phyloP scores from a whole-genome alignment of 1,284 basidiomycete species.

The Kwoniella shivajii region DNA sequence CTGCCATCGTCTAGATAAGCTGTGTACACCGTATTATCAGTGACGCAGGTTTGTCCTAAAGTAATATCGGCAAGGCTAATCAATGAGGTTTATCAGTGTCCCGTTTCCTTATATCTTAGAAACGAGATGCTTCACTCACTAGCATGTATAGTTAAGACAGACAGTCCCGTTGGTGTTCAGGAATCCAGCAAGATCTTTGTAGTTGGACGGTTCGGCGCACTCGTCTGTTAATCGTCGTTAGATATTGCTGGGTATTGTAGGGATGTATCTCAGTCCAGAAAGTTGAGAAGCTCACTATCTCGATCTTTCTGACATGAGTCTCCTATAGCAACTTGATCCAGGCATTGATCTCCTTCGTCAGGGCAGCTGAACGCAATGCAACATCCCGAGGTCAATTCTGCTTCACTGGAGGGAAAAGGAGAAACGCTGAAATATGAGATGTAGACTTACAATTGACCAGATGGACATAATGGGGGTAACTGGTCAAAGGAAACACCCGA shows the following conservation, averaged over 20 bases:
- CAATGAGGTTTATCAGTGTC: not conserved
- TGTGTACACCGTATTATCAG: conserved; percentile 77
- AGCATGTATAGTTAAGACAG: conserved; percentile 77
- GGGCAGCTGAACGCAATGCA: conserved; percentile 67
- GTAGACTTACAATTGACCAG: conserved; percentile 54
- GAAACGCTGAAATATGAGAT: not conserved
- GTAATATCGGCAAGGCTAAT: conserved; percentile 75
- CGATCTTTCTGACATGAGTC: conserved; percentile 80
- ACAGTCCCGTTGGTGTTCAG: conserved; percentile 78
- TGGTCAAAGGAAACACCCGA: conserved; percentile 45
- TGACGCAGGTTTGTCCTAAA: conserved; percentile 64
- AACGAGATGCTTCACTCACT: conserved; percentile 59
- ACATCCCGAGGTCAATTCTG: not conserved
- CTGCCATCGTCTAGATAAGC: conserved; percentile 59
- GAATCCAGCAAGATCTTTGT: conserved; percentile 64
- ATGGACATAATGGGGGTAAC: conserved; percentile 66
- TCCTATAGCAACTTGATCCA: conserved; percentile 63
- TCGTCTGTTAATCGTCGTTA: conserved; percentile 63
- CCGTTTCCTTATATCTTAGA: not conserved
- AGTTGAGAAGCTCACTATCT: conserved; percentile 64
- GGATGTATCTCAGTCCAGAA: too few relatives aligned
- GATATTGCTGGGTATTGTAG: too few relatives aligned
- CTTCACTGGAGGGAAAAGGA: too few relatives aligned
- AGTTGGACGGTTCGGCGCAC: conserved; percentile 69
- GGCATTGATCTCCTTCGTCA: conserved; percentile 76